A percentile compares a stretch with the other conserved stretches of the same genome.
Evolutionary conservation across 352 stramenopile genomes (phyloP).

Genomic region (Phytophthora cryptogea): DNA sequence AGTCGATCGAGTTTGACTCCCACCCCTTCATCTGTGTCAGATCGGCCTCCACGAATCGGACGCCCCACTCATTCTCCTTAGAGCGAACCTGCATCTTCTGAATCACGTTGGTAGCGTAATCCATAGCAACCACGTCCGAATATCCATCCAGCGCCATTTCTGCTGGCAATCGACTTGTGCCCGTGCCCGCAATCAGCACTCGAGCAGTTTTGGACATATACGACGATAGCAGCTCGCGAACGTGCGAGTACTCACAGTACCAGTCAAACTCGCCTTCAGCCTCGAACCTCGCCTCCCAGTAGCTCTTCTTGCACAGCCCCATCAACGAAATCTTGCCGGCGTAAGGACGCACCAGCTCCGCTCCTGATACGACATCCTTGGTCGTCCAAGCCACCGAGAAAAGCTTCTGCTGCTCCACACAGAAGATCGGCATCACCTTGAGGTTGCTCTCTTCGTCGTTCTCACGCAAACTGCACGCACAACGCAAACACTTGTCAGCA

Average conservation of each 20-base stretch:
- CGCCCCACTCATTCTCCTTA: conserved; percentile 37
- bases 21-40: conserved; percentile 53
- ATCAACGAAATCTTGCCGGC: conserved; percentile 63
- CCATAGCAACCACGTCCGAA: conserved; percentile 49
- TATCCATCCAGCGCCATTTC: conserved; percentile 56
- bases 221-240: conserved; percentile 40
- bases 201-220: conserved; percentile 36
- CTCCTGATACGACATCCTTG: conserved; percentile 30
- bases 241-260: conserved; percentile 58
- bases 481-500: conserved; percentile 8
- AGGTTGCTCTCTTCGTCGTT: conserved; percentile 45
- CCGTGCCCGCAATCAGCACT: conserved; percentile 51
- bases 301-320: conserved; percentile 61
- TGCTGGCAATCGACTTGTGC: conserved; percentile 51
- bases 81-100: conserved; percentile 47
- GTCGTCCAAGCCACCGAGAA: conserved; percentile 55
- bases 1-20: conserved; percentile 41
- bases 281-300: conserved; percentile 59
- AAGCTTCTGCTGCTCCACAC: conserved; percentile 46
- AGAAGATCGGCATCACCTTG: conserved; percentile 54
- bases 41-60: conserved; percentile 47
- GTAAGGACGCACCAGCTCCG: conserved; percentile 44
- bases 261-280: conserved; percentile 60
- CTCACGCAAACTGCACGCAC: conserved; percentile 37
- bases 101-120: conserved; percentile 61